A percentile compares a stretch with the other conserved stretches of the same genome.
phyloP scores from a whole-genome alignment of 2,329 filamentous ascomycete species.

The Aurifilum marmelostoma region DNA sequence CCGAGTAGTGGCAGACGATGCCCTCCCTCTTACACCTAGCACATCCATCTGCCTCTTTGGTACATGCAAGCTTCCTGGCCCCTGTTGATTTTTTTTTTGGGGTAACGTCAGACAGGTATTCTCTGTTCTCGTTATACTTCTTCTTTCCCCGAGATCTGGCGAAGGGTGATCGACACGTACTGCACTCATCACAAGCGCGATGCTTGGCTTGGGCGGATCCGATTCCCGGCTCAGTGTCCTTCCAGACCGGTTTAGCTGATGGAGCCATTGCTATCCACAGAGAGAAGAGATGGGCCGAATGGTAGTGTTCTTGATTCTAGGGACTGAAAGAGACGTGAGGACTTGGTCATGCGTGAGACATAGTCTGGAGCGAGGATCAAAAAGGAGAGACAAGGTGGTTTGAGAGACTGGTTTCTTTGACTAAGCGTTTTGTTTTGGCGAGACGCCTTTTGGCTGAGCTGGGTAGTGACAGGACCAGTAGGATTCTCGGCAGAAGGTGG shows the following conservation, averaged over 20 bases:
- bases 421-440: background rate
- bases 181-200: conserved; percentile 69
- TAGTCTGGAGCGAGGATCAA: background rate
- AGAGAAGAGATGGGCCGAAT: background rate
- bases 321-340: background rate
- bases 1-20: conserved; percentile 63
- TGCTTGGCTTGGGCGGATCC: conserved; percentile 45
- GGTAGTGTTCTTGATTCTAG: background rate
- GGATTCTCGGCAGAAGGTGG: background rate
- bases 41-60: conserved; percentile 64
- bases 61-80: conserved; percentile 65
- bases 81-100: conserved; percentile 48
- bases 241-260: conserved; percentile 8
- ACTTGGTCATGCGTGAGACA: background rate
- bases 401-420: background rate
- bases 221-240: background rate
- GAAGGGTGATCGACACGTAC: conserved; percentile 48
- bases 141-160: background rate
- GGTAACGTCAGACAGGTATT: background rate
- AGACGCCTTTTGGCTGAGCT: background rate
- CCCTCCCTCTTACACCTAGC: conserved; percentile 60
- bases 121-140: background rate
- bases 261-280: background rate
- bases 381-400: background rate
- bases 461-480: background rate